Base-by-base conservation (phyloP, 108 stramenopile genomes). In the Parietichytrium sp. region DNA sequence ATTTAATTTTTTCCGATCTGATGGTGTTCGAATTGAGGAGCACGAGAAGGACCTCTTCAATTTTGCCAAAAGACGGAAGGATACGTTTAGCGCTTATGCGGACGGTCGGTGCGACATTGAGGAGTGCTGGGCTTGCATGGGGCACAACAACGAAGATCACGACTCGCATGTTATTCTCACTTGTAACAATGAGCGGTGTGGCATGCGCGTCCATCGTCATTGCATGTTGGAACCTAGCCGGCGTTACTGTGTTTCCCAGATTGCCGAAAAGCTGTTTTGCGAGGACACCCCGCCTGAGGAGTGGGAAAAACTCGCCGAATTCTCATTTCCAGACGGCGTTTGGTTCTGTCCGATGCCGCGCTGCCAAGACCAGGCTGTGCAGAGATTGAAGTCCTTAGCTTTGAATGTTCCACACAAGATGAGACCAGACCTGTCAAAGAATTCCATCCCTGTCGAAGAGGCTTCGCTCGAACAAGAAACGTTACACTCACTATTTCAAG, bases 101-200 rank as follows among this genome's bases (percentile, higher is more conserved):
- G 61, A 72, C 42, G 61, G 61, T 6, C 61, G 61, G 0, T 72
- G 61, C 38, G 20, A 33, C 61, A 42, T 33, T 16, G 61, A 33
- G 6, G 61, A 72, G 20, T 72, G 61, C 33, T 72, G 61, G 61
- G 61, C 38, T 6, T 72, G 61, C 33, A 72, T 72, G 61, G 36
- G 38, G 6, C 45, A 33, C 2, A 20, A 16, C 0, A n/a, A 72
- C 33, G 25, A 20, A 26, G 54, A 55, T 0, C 16, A 50, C 20
- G 54, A 55, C 38, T 72, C 38, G 61, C n/a, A n/a, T n/a, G n/a
- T n/a, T n/a, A n/a, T n/a, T n/a, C 38, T 72, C 33, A 72, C 61
- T n/a, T 72, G 61, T 25, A 42, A 42, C 20, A 72, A 72, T 45
- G 38, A 33, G 20, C 10, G 20, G 10, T 72, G 61, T 25, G 61